phyloP scores from a whole-genome alignment of 306 rosid genomes.

The Dalbergia oliveri region DNA sequence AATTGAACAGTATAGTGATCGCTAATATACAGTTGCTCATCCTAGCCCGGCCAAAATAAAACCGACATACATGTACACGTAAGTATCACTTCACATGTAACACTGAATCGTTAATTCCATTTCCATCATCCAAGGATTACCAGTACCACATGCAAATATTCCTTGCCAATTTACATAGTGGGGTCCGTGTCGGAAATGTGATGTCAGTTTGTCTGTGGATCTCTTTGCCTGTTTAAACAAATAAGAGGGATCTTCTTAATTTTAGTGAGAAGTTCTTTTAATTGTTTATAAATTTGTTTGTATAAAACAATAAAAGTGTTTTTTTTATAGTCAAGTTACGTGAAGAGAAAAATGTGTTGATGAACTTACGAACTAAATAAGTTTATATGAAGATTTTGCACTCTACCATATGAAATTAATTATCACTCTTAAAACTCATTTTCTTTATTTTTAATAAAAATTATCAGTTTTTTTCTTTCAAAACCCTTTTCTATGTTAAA shows the following conservation, averaged over 20 bases:
- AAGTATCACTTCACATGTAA: background rate
- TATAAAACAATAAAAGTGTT: no score
- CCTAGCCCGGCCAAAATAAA: background rate
- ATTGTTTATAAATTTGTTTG: no score
- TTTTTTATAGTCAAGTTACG: no score
- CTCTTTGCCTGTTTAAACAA: background rate
- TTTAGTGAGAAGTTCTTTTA: no score
- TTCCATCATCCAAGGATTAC: no score
- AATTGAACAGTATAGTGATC: no score
- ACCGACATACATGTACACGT: background rate
- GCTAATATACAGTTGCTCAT: background rate
- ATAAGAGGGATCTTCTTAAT: background rate
- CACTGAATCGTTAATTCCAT: background rate
- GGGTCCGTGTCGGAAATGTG: background rate
- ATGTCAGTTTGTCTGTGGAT: background rate
- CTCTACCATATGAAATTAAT: slow-evolving; percentile 40
- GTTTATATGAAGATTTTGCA: slow-evolving; percentile 66
- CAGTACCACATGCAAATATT: background rate
- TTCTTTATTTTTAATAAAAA: no score
- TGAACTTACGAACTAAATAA: slow-evolving; percentile 80
- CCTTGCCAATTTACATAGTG: background rate
- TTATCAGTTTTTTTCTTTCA: no score
- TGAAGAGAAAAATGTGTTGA: no score
- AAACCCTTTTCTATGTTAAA: no score
- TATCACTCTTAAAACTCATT: slow-evolving; percentile 47